Percentiles rank a stretch among this genome's conserved stretches.
phyloP scores from a whole-genome alignment of 2,329 filamentous ascomycete species.

The Phaeosphaeriaceae sp. region DNA sequence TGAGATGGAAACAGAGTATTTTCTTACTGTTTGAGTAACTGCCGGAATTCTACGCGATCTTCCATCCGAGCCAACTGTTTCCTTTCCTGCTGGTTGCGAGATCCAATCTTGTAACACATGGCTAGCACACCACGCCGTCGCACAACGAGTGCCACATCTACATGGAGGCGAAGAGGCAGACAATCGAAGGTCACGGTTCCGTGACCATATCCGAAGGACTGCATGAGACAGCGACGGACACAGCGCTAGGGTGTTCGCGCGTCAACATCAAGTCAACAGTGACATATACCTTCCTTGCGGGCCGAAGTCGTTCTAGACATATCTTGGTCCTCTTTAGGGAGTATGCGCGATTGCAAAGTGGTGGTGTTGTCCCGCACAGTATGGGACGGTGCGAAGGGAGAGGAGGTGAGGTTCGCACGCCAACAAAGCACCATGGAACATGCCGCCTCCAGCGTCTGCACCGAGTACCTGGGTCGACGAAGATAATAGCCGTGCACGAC shows the following conservation, averaged over 20 bases:
- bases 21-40: not conserved
- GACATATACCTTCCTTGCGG: not conserved
- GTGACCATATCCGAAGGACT: not conserved
- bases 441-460: slow-evolving; percentile 8
- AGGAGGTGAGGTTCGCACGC: slow-evolving; percentile 12
- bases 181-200: not conserved
- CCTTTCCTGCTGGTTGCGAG: slow-evolving; percentile 6
- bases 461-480: slow-evolving; percentile 19
- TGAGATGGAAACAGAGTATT: not conserved
- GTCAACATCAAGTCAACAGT: not conserved
- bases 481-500: slow-evolving; percentile 23
- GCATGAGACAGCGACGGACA: not conserved
- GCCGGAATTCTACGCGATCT: slow-evolving; percentile 4
- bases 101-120: slow-evolving; percentile 4
- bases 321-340: not conserved
- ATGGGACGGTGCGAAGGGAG: slow-evolving; percentile 1
- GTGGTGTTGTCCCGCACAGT: not conserved
- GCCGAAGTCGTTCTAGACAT: not conserved
- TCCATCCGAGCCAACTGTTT: not conserved
- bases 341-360: not conserved
- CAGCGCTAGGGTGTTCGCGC: not conserved
- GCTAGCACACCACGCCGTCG: slow-evolving; percentile 1
- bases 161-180: not conserved
- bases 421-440: slow-evolving; percentile 8
- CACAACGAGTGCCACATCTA: not conserved